Evolutionary conservation across 805 yeast genomes (phyloP), one percentile per base, ranked within the genome.

Genomic region (Yarrowia sp.): DNA sequence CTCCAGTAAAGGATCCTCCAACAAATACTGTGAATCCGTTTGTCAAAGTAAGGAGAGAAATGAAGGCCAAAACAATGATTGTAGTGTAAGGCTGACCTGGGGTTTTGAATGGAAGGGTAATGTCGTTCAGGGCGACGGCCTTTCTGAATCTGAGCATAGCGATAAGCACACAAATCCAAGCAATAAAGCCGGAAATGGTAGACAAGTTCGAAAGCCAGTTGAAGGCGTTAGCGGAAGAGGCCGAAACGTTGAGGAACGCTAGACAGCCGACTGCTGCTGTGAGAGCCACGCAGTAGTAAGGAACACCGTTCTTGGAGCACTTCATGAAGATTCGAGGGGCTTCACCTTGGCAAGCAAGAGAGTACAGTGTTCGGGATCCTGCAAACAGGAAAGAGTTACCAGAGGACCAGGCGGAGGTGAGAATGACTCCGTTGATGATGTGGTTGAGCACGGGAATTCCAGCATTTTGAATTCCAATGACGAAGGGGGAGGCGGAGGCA

Each of bases 11-110:
- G 62, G 74, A 70, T 38, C 71, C 72, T 19, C 79, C 79, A 67
- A 88, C 81, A 74, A 88, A 87, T 4, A 84, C 87, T 2, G 82
- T 86, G 71, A 85, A 88, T 65, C 92, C 92, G 69, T 88, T 88
- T 17, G 92, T 87, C 48, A 88, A 62, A 30, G 86, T 77, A 52
- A 88, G 71, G 14, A 88, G 30, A 5, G 79, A 65, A 65, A 86
- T 79, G 67, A 85, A 73, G 44, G 78, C 69, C 38, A 86, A 74
- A 8, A 84, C 81, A 67, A 82, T 81, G 70, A 82, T 86, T 3
- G 88, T 81, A 58, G 86, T 82, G 67, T 76, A 81, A 41, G 89
- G 86, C 73, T 85, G 88, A 17, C 81, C 75, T 26, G 76, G 74
- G 1, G 89, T 81, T 68, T 75, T 81, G 78, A 78, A 87, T 7